These are phyloP conservation scores for Prosopis cineraria DNA, from an alignment of 306 rosid genomes.

Conservation along the genomic window DNA sequence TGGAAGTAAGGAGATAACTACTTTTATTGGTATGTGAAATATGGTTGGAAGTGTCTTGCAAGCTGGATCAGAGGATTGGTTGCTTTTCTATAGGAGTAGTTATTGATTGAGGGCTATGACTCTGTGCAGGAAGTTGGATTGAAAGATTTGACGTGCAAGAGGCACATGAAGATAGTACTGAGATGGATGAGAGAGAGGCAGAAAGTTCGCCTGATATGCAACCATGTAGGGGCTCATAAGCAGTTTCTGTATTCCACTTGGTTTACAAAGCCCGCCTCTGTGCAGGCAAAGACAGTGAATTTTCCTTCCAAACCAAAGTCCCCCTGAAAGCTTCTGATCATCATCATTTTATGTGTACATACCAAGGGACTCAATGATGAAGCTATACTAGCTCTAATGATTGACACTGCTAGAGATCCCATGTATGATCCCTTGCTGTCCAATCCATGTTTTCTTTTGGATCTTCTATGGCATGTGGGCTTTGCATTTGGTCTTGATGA, in stretches of 20 bases:
- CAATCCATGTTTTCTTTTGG: too few relatives aligned
- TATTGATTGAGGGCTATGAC: not conserved
- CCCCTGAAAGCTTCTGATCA: conserved; percentile 29
- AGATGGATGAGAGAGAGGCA: conserved; percentile 98
- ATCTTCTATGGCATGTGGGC: too few relatives aligned
- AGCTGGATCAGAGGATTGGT: too few relatives aligned
- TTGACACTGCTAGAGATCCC: too few relatives aligned
- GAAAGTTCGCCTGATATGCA: conserved; percentile 78
- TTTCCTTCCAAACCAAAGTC: conserved; percentile 43
- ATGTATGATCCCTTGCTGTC: too few relatives aligned
- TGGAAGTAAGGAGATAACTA: too few relatives aligned
- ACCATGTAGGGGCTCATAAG: conserved; percentile 77
- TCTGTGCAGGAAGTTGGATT: conserved; percentile 69
- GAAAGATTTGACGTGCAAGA: conserved; percentile 80
- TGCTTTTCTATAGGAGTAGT: not conserved
- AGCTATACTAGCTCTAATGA: too few relatives aligned
- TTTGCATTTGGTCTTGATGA: too few relatives aligned
- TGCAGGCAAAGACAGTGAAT: conserved; percentile 32
- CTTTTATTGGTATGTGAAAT: too few relatives aligned
- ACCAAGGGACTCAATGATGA: not conserved
- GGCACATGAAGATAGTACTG: conserved; percentile 81
- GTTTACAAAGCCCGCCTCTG: conserved; percentile 60
- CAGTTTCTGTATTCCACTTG: conserved; percentile 88
- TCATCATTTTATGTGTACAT: not conserved
- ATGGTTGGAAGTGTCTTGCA: too few relatives aligned